These are phyloP conservation scores for Pseudogymnoascus verrucosus DNA, from an alignment of 2,329 filamentous ascomycete species.

Conservation along the genomic window DNA sequence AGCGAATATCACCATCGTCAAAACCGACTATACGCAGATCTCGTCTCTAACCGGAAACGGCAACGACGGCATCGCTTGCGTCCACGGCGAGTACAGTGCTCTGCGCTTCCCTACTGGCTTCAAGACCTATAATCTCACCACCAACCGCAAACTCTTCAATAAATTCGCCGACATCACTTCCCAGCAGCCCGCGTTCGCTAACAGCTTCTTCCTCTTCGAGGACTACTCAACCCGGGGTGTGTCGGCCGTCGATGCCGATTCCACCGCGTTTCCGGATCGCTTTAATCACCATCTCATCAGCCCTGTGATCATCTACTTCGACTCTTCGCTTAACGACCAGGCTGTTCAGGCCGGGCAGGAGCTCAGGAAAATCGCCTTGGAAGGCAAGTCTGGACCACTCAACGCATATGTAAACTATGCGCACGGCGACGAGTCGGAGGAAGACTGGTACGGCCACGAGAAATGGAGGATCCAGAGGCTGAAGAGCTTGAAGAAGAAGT, in stretches of 20 bases:
- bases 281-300: slow-evolving; percentile 25
- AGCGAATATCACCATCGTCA: neutral
- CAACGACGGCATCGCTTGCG: neutral
- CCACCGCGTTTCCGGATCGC: slow-evolving; percentile 39
- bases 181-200: neutral
- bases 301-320: slow-evolving; percentile 1
- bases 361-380: neutral
- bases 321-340: neutral
- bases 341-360: neutral
- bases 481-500: slow-evolving; percentile 5
- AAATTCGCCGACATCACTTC: slow-evolving; percentile 13
- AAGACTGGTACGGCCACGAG: slow-evolving; percentile 15
- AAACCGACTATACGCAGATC: neutral
- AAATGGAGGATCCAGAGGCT: slow-evolving; percentile 12
- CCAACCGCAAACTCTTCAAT: slow-evolving; percentile 16
- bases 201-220: slow-evolving; percentile 40
- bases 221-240: slow-evolving; percentile 43
- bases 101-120: slow-evolving; percentile 9
- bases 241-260: slow-evolving; percentile 26
- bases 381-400: neutral
- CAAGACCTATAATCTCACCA: slow-evolving; percentile 5
- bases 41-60: neutral
- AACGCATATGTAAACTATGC: slow-evolving; percentile 20
- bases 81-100: neutral
- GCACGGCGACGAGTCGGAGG: slow-evolving; percentile 11